These are phyloP conservation scores for Adansonia digitata DNA, from an alignment of 345 rosid genomes.

Conservation along the genomic window DNA sequence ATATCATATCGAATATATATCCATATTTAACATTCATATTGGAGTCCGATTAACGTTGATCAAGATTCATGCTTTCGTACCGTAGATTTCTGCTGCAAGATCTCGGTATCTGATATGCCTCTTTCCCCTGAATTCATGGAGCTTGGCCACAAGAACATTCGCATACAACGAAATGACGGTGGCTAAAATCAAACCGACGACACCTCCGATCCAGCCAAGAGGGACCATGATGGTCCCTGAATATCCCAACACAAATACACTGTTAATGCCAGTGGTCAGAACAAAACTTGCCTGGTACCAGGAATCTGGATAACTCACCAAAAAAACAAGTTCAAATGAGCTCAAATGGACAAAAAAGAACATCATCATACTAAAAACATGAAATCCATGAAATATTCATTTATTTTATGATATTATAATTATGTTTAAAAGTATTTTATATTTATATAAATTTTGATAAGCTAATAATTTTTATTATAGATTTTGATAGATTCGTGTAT, in stretches of 20 bases:
- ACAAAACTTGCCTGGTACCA: conserved; percentile 87
- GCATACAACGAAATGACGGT: conserved; percentile 70
- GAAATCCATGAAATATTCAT: no score
- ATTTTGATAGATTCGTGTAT: no score
- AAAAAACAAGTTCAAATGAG: not conserved
- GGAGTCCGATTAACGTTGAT: no score
- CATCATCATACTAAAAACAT: not conserved
- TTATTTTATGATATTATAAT: no score
- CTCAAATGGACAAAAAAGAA: not conserved
- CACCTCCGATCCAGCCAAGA: conserved; percentile 83
- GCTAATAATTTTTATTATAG: no score
- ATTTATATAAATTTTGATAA: no score
- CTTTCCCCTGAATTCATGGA: conserved; percentile 77
- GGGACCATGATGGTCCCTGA: conserved; percentile 85
- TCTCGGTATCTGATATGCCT: conserved; percentile 92
- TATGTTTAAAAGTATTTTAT: no score
- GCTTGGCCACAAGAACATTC: conserved; percentile 71
- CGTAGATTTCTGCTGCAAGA: conserved; percentile 75
- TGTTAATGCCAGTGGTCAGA: conserved; percentile 77
- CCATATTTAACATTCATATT: no score
- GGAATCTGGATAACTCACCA: conserved; percentile 56
- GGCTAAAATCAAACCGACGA: conserved; percentile 58
- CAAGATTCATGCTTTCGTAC: no score
- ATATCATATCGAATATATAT: no score
- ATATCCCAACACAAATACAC: conserved; percentile 86